Percentiles rank a stretch among this genome's conserved stretches.
These are phyloP conservation scores for Phytophthora hybrid DNA, from an alignment of 352 stramenopile genomes.

Conservation along the genomic window DNA sequence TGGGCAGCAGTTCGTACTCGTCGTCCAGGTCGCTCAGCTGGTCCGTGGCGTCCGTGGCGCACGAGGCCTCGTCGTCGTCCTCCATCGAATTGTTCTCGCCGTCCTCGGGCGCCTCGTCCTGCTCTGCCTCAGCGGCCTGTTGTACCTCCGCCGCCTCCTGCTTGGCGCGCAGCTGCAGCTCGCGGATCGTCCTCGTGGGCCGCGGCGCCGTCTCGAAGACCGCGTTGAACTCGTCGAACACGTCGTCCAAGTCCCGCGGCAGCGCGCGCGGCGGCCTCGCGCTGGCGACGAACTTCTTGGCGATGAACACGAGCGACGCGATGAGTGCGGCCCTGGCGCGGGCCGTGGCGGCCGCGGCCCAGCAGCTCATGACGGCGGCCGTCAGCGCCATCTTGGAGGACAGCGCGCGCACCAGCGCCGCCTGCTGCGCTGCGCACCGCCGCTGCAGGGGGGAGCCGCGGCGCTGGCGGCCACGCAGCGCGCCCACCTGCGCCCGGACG, in stretches of 20 bases:
- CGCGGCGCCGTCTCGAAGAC: constrained; percentile 35
- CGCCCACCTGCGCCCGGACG: constrained; percentile 31
- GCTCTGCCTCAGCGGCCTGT: background rate
- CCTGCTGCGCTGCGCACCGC: constrained; percentile 38
- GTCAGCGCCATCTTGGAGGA: constrained; percentile 37
- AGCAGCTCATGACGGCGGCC: constrained; percentile 33
- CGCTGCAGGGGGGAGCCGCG: constrained; percentile 33
- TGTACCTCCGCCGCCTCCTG: constrained; percentile 8
- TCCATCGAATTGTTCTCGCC: constrained; percentile 12
- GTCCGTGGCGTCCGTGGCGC: constrained; percentile 46
- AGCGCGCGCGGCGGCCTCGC: constrained; percentile 20
- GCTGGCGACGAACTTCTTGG: constrained; percentile 40
- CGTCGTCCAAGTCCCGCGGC: constrained; percentile 30
- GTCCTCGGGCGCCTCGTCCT: constrained; percentile 17
- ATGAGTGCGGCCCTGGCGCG: constrained; percentile 37
- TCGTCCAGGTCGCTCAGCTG: constrained; percentile 49
- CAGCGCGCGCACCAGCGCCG: constrained; percentile 34
- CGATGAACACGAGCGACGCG: constrained; percentile 39
- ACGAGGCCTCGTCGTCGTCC: constrained; percentile 41
- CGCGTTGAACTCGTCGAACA: constrained; percentile 46
- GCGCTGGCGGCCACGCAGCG: constrained; percentile 20
- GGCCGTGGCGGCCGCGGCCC: constrained; percentile 28
- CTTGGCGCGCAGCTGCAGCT: constrained; percentile 26
- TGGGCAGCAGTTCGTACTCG: constrained; percentile 49
- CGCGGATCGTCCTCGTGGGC: constrained; percentile 28